Evolutionary conservation across 257 asterid genomes (phyloP).

Genomic region (Solanum etuberosum): DNA sequence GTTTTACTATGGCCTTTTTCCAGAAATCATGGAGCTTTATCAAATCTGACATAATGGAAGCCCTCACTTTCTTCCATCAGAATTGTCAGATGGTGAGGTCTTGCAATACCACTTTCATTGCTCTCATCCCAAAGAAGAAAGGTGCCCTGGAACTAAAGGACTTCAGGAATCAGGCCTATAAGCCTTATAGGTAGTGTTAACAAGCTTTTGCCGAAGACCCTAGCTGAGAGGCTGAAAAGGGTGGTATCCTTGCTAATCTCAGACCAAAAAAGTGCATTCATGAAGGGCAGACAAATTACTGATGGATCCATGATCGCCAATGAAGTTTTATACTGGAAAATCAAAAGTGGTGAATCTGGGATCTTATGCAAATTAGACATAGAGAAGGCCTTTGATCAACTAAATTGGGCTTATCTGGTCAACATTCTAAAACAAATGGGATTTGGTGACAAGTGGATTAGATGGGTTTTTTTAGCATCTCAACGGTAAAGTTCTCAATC

Average conservation of each 20-base stretch:
- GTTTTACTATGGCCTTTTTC: background rate
- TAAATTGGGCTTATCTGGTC: background rate
- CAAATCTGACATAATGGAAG: background rate
- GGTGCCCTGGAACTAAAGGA: background rate
- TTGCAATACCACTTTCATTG: background rate
- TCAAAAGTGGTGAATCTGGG: background rate
- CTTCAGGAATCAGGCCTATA: background rate
- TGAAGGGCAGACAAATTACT: background rate
- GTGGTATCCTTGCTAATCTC: background rate
- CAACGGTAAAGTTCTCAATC: background rate
- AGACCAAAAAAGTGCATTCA: background rate
- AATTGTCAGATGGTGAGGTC: background rate
- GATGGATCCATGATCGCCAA: background rate
- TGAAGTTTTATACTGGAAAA: background rate
- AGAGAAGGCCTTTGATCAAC: background rate
- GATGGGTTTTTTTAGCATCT: background rate
- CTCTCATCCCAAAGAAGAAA: background rate
- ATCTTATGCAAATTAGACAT: background rate
- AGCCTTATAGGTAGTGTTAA: background rate
- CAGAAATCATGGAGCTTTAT: background rate
- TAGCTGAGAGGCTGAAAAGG: background rate
- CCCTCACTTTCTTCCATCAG: background rate
- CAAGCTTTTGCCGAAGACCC: background rate
- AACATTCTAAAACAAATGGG: background rate
- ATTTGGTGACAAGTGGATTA: background rate